These are phyloP conservation scores for Syzygium aqueum DNA, from an alignment of 345 rosid species.

Conservation along the genomic window DNA sequence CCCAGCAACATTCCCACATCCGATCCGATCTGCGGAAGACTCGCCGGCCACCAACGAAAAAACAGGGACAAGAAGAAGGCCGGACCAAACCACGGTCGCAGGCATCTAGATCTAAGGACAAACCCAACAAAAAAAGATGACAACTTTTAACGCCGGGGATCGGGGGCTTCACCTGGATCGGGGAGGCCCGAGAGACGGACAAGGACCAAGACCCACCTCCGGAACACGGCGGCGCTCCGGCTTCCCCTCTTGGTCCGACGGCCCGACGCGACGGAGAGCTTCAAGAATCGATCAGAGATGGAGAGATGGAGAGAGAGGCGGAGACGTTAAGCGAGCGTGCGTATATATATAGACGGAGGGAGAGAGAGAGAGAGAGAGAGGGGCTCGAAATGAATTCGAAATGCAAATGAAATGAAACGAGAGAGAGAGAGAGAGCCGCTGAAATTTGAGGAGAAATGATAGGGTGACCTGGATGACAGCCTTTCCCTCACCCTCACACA, in stretches of 20 bases:
- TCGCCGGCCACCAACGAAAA: not conserved
- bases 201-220: not conserved
- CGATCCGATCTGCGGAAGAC: not conserved
- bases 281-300: not conserved
- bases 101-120: not conserved
- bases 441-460: not conserved
- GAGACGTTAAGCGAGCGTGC: not conserved
- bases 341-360: not conserved
- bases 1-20: not conserved
- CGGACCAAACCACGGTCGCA: not conserved
- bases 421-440: not conserved
- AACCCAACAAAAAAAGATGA: not conserved
- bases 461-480: constrained; percentile 44
- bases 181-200: not conserved
- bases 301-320: not conserved
- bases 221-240: not conserved
- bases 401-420: not conserved
- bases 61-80: not conserved
- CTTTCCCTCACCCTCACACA: not conserved
- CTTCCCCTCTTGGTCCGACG: not conserved
- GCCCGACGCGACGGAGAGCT: not conserved
- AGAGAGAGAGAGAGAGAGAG: not conserved
- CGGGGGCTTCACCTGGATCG: not conserved
- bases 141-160: not conserved
- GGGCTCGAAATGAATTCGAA: not conserved